Percentiles rank a stretch among this genome's conserved stretches.
Conservation (phyloP, 495 filamentous ascomycete genomes). For the Hapsidospora chrysogenum region DNA sequence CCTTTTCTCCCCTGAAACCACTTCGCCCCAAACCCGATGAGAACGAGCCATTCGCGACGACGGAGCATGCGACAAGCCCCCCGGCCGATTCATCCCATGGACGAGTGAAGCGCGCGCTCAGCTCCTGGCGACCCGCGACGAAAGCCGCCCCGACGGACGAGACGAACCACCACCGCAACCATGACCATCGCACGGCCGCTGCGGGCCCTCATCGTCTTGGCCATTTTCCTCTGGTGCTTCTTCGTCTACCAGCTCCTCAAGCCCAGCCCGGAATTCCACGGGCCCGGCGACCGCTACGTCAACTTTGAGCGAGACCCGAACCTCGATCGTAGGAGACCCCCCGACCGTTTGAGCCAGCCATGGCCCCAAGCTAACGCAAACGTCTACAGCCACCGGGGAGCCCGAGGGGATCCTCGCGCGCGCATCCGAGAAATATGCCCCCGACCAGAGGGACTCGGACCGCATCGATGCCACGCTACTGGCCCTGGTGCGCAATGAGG, state of each 20-base stretch:
- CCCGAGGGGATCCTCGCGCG: slow-evolving; percentile 57
- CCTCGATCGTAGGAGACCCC: slow-evolving; percentile 50
- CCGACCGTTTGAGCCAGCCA: too few species aligned
- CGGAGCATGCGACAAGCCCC: too few species aligned
- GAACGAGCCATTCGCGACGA: too few species aligned
- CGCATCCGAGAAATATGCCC: slow-evolving; percentile 55
- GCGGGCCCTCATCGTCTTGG: slow-evolving; percentile 56
- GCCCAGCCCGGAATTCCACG: slow-evolving; percentile 16
- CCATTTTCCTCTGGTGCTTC: slow-evolving; percentile 53
- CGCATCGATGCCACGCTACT: slow-evolving; percentile 89
- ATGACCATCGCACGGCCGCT: slow-evolving; percentile 79
- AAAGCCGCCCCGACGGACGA: too few species aligned
- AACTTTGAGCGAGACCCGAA: slow-evolving; percentile 61
- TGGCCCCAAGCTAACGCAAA: too few species aligned
- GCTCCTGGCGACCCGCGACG: too few species aligned
- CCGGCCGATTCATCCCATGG: too few species aligned
- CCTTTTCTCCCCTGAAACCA: too few species aligned
- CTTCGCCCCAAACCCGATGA: too few species aligned
- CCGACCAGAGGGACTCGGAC: slow-evolving; percentile 50
- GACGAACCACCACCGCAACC: slow-evolving; percentile 13
- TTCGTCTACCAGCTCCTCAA: slow-evolving; percentile 56
- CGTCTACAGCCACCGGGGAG: slow-evolving; percentile 55
- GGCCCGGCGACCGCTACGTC: slow-evolving; percentile 23
- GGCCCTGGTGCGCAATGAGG: slow-evolving; percentile 83
- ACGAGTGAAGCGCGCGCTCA: neutral